Percentiles rank a stretch among this genome's conserved stretches.
These are phyloP conservation scores for Symbiodinium natans DNA, from an alignment of 73 alveolate genomes.

Conservation along the genomic window DNA sequence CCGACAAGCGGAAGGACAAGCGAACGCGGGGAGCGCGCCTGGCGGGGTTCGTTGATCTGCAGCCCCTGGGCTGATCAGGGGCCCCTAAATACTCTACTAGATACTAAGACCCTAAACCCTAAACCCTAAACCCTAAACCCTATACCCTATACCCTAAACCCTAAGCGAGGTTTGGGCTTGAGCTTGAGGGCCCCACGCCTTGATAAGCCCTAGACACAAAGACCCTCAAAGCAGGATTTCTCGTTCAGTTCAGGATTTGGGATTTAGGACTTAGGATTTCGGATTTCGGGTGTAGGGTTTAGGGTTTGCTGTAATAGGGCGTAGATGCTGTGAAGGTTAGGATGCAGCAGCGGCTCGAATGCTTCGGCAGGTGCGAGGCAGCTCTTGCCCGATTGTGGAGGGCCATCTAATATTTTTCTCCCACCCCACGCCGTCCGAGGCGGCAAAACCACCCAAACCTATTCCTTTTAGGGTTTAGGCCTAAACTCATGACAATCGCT, in stretches of 20 bases:
- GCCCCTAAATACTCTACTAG: background rate
- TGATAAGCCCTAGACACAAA: too few species aligned
- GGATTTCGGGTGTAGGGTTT: background rate
- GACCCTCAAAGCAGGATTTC: background rate
- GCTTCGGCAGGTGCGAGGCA: too few species aligned
- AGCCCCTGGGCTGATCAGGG: background rate
- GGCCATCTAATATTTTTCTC: too few species aligned
- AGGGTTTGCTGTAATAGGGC: background rate
- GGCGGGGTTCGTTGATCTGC: constrained; percentile 1
- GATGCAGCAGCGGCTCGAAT: too few species aligned
- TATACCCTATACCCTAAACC: background rate
- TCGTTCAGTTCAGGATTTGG: too few species aligned
- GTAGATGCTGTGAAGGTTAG: too few species aligned
- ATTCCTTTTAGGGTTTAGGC: too few species aligned
- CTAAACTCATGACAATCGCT: too few species aligned
- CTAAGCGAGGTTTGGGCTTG: background rate
- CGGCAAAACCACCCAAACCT: too few species aligned
- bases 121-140: background rate
- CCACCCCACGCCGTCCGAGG: too few species aligned
- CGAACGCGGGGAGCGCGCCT: constrained; percentile 19
- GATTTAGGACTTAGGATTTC: background rate
- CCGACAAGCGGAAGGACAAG: background rate
- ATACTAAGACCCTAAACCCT: background rate
- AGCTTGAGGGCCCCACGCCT: background rate
- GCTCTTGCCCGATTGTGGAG: too few species aligned